These are phyloP conservation scores for Eimeria sp. DNA, from an alignment of 169 alveolate genomes.

Conservation along the genomic window DNA sequence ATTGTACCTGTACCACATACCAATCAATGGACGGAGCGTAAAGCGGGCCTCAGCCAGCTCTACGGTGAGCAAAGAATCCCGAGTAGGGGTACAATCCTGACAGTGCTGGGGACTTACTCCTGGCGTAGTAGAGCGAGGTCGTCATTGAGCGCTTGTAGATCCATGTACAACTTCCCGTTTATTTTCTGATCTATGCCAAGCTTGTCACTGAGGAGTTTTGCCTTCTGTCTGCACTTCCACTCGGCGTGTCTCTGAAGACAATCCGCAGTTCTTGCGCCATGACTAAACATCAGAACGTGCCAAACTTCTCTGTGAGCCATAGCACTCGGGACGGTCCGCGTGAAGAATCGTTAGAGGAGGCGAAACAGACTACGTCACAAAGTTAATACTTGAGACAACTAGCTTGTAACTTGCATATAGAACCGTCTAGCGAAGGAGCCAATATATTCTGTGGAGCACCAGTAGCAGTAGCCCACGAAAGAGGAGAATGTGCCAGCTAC, in stretches of 20 bases:
- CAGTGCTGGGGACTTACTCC: conserved; percentile 49
- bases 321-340: neutral
- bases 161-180: conserved; percentile 64
- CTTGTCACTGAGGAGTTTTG: conserved; percentile 40
- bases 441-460: neutral
- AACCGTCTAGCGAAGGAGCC: neutral
- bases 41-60: too few relatives aligned
- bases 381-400: neutral
- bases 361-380: neutral
- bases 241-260: conserved; percentile 80
- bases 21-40: neutral
- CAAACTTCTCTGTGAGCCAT: neutral
- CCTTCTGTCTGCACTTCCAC: conserved; percentile 77
- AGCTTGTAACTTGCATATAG: neutral
- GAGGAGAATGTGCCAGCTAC: neutral
- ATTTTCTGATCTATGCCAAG: conserved; percentile 77
- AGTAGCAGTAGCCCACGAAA: neutral
- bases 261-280: neutral
- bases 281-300: neutral
- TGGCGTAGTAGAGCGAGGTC: conserved; percentile 68
- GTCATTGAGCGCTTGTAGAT: conserved; percentile 75
- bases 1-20: conserved; percentile 34
- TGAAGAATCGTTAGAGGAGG: neutral
- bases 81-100: neutral
- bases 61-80: neutral